Conservation (phyloP, 2,329 filamentous ascomycete species). For the Neoarthrinium moseri region DNA sequence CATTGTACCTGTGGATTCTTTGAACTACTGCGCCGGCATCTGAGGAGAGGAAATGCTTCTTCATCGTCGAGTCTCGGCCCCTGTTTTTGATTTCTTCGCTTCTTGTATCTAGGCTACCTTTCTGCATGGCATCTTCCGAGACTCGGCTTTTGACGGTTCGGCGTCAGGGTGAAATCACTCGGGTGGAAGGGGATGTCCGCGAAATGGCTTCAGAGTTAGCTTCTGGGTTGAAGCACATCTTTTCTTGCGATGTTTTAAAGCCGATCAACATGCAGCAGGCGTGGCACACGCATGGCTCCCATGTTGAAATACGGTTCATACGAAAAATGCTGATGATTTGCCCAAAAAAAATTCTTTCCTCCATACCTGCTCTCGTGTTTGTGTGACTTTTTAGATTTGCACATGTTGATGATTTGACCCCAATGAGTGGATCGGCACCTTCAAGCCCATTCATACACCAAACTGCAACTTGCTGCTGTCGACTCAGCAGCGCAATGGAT, state of each 20-base stretch:
- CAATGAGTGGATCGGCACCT: no score
- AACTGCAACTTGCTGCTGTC: no score
- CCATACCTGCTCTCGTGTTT: no score
- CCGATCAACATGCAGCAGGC: no score
- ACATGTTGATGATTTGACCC: no score
- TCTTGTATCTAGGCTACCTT: conserved; percentile 10
- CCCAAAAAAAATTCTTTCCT: no score
- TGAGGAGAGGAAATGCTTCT: neutral
- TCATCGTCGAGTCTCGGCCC: conserved; percentile 9
- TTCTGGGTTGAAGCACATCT: conserved; percentile 1
- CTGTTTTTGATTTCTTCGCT: conserved; percentile 8
- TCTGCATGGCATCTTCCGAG: conserved; percentile 8
- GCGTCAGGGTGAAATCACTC: neutral
- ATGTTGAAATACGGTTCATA: conserved; percentile 2
- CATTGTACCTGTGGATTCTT: neutral
- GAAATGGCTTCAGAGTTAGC: conserved; percentile 7
- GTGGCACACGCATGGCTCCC: neutral
- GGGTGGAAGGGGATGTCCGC: neutral
- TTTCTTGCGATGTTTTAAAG: conserved; percentile 1
- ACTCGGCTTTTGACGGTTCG: conserved; percentile 3
- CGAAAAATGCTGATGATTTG: no score
- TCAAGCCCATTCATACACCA: no score
- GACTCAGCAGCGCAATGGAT: no score
- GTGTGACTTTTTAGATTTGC: no score
- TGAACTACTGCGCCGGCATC: neutral